Base-by-base conservation (phyloP, 306 rosid species). In the Styphnolobium japonicum region DNA sequence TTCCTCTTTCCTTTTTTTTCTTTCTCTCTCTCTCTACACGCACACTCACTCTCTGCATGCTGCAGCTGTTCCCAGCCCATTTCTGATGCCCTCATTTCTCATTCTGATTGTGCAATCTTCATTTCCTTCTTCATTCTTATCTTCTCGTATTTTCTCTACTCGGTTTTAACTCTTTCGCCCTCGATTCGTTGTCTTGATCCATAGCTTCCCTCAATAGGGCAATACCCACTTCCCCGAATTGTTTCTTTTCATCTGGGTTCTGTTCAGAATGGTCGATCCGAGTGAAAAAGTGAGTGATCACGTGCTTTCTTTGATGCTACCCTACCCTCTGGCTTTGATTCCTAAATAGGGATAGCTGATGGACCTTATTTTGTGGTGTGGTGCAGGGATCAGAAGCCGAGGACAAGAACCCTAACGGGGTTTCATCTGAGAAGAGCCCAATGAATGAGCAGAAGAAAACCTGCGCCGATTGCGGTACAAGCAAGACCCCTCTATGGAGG, bases 401-500 rank as follows among this genome's bases (percentile, higher is more conserved):
- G 37, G 97, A 88, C 63, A 45, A 79, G 33, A 88, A 80, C 87
- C 85, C 91, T 63, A 85, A 56, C 65, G 87, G 80, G 25, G 80
- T 67, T 48, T 84, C 94, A 0, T 85, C 97, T 0, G 89, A 85
- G 0, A 97, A 86, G 45, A 83, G 84, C 68, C 86, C 78, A 25
- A 45, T 34, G 66, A 84, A 57, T 57, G 87, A 84, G 52, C 85
- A 80, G 64, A 93, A 90, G 86, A 96, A 93, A 57, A 93, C 92
- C 0, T 96, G 99, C 43, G 96, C 97, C 8, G 98, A 96, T 75
- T 96, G 99, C 37, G 99, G 98, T 10, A 96, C 99, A 7, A 67
- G 94, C 7, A 93, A 96, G 53, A 96, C 97, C 16, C 99, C 99
- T 64, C 81, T 96, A n/a, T 96, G 99, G 98, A 53, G 98, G 36